Evolutionary conservation across 257 asterid species (phyloP), one percentile per base, ranked within the genome.

Genomic region (Ajuga chamaepitys): DNA sequence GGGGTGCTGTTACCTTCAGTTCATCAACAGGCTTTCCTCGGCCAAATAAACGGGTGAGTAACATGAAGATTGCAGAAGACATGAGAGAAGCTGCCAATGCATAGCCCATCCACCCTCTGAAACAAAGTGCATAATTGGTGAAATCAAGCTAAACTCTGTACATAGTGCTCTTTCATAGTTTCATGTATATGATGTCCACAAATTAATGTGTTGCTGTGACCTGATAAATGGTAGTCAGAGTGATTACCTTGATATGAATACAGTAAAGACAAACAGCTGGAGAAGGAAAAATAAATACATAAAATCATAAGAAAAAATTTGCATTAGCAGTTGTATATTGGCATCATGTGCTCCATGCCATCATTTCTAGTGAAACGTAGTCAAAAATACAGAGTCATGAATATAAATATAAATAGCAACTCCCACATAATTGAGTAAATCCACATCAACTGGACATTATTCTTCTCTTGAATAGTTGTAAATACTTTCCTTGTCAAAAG

Each of bases 51-150:
- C 88, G 91, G 18, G 83, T 93, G 25, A 93, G 77, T 48, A 89
- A 68, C 97, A 93, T 77, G 83, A 87, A 89, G 78, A 83, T 42
- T 13, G 89, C 94, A 65, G 70, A 73, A 70, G 78, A 77, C 37
- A 82, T 58, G 45, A 85, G 75, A 41, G 80, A 45, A 38, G 75
- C 28, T 10, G 87, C 89, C 58, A 82, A 66, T 10, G 80, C 72
- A 67, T 85, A 86, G 46, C 87, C 84, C 61, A 78, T 76, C 97
- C 96, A 89, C 54, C 95, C 98, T 81, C 98, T 93, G 95, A 75
- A 54, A 77, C 17, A 18, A 66, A 64, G 40, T 44, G 53, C 26
- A 51, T 48, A 63, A 17, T 21, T 47, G 34, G 40, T 28, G 24
- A 55, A 42, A 58, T 24, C 41, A 42, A 37, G 67, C 42, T 22